phyloP scores from a whole-genome alignment of 352 stramenopile species.

The Sclerospora graminicola region DNA sequence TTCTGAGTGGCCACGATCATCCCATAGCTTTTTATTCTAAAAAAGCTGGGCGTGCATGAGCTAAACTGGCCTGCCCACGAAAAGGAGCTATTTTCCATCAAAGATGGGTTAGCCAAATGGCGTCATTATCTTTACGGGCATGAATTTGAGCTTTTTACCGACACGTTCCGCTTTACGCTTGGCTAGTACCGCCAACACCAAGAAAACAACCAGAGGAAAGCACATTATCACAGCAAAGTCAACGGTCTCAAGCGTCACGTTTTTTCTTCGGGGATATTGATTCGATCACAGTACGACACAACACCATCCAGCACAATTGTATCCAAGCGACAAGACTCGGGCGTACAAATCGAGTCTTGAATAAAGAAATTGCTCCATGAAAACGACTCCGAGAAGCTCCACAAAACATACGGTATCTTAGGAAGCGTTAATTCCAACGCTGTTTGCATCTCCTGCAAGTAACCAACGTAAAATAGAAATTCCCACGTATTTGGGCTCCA shows the following conservation, averaged over 20 bases:
- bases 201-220: conserved; percentile 35
- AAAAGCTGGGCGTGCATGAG: too few relatives aligned
- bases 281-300: conserved; percentile 46
- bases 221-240: conserved; percentile 40
- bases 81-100: too few relatives aligned
- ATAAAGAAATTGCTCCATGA: conserved; percentile 62
- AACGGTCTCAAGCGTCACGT: conserved; percentile 21
- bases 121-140: too few relatives aligned
- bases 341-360: conserved; percentile 6
- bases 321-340: conserved; percentile 30
- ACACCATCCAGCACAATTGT: conserved; percentile 45
- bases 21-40: too few relatives aligned
- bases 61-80: too few relatives aligned
- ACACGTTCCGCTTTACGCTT: conserved; percentile 47
- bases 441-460: conserved; percentile 73
- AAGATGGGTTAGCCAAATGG: too few relatives aligned
- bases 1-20: too few relatives aligned
- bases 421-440: too few relatives aligned
- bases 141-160: too few relatives aligned
- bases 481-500: conserved; percentile 72
- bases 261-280: conserved; percentile 34
- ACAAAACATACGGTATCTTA: conserved; percentile 53
- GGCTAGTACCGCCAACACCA: conserved; percentile 35
- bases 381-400: conserved; percentile 61
- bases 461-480: conserved; percentile 50